Evolutionary conservation across 768 basidiomycete species (phyloP), one percentile per base, ranked within the genome.

Genomic region (Crepidotus variabilis): DNA sequence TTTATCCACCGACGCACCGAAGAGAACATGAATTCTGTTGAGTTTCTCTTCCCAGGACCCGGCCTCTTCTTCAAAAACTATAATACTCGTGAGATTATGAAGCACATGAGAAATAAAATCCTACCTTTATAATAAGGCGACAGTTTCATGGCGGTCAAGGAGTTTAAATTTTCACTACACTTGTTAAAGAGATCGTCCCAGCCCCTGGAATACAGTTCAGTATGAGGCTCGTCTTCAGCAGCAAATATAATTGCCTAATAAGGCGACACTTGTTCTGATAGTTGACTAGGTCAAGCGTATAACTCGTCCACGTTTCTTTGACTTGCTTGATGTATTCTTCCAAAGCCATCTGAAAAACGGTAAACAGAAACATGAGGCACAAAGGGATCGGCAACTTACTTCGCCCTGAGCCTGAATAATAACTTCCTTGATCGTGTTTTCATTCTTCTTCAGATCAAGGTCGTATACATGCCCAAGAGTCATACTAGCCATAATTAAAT

Each of bases 201-300:
- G 18, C 93, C 94, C 69, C 94, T 93, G 63, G 9, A 33, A 59
- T 5, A 8, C 11, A 50, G 28, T 22, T 57, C 34, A 60, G 23
- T 55, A 67, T 32, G 28, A 43, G 14, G 5, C 4, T 51, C 16
- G 6, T 24, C 14, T 34, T 43, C 36, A 11, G 50, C 46, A 21
- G 11, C 2, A 56, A 59, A 60, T 11, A 9, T 20, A 50, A 57
- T 32, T 63, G 91, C 87, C 86, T 83, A 61, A 99, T 98, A 22
- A 99, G 81, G 51, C 97, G 89, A 64, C 96, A 98, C 70, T 96
- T 99, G 71, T 94, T 98, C 78, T 98, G 97, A 68, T 98, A 99
- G 69, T 98, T 96, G 63, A 98, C 92, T 47, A 99, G 78, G 63
- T 98, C 97, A 51, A 99, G 79, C 1, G 94, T 92, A 67, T 98